Conservation (phyloP, 352 stramenopile species). For the Globisporangium sylvaticum region DNA sequence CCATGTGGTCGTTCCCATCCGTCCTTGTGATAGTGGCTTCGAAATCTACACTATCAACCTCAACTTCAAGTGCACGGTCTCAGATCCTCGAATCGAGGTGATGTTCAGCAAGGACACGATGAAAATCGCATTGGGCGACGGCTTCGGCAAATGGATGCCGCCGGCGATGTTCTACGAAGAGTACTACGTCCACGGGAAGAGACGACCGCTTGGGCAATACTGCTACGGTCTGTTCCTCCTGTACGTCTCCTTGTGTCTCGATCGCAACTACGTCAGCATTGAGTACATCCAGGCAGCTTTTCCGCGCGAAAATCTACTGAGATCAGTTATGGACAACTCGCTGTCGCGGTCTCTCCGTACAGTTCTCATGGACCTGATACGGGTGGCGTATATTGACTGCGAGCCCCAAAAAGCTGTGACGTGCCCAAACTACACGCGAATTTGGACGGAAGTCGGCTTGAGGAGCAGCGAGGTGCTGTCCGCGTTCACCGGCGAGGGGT, state of each 20-base stretch:
- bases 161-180: conserved; percentile 56
- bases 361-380: conserved; percentile 61
- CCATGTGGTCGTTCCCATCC: conserved; percentile 51
- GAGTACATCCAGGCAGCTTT: conserved; percentile 63
- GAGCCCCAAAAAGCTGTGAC: conserved; percentile 57
- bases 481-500: conserved; percentile 23
- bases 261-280: conserved; percentile 77
- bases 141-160: conserved; percentile 34
- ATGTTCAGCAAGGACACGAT: conserved; percentile 30
- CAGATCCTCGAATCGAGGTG: conserved; percentile 30
- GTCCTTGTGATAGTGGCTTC: conserved; percentile 37
- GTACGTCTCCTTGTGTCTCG: conserved; percentile 63
- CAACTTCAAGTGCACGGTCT: conserved; percentile 11
- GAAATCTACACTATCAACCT: conserved; percentile 40
- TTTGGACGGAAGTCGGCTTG: conserved; percentile 53
- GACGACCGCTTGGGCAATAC: conserved; percentile 52
- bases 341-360: conserved; percentile 56
- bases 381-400: conserved; percentile 65
- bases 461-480: conserved; percentile 29
- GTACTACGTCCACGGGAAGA: conserved; percentile 47
- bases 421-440: conserved; percentile 63
- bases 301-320: conserved; percentile 47
- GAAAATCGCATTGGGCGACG: conserved; percentile 6
- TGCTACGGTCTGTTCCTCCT: conserved; percentile 69
- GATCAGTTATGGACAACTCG: conserved; percentile 36